These are phyloP conservation scores for Trypanosoma grayi DNA, from an alignment of 208 protist species.

Conservation along the genomic window DNA sequence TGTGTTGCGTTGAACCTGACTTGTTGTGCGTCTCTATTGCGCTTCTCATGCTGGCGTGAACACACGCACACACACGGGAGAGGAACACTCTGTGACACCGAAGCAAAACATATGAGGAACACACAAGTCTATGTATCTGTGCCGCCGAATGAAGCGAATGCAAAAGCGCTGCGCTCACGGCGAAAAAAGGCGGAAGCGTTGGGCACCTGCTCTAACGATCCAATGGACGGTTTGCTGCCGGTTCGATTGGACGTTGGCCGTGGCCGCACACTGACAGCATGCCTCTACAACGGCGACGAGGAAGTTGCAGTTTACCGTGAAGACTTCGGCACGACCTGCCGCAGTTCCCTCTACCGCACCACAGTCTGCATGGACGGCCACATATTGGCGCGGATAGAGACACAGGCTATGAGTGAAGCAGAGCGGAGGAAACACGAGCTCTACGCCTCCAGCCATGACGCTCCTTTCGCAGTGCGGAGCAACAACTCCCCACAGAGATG, in stretches of 20 bases:
- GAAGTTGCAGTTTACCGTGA: constrained; percentile 15
- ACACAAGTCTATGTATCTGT: too few relatives aligned
- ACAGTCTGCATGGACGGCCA: constrained; percentile 60
- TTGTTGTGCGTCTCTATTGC: too few relatives aligned
- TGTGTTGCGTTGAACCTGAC: too few relatives aligned
- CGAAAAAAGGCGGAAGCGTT: too few relatives aligned
- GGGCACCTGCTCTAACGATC: too few relatives aligned
- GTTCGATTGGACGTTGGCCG: background rate
- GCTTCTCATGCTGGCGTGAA: too few relatives aligned
- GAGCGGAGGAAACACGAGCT: constrained; percentile 33
- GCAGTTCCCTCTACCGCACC: constrained; percentile 1
- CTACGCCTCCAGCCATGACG: constrained; percentile 25
- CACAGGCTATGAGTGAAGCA: constrained; percentile 28
- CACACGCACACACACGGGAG: too few relatives aligned
- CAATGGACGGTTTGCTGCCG: background rate
- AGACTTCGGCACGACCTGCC: background rate
- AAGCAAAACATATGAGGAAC: too few relatives aligned
- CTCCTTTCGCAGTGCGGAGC: background rate
- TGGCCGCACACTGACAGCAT: background rate
- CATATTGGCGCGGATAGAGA: constrained; percentile 47
- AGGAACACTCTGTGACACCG: too few relatives aligned
- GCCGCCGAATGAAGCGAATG: too few relatives aligned
- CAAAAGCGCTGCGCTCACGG: too few relatives aligned
- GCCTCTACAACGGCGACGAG: background rate
- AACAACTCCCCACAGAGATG: too few relatives aligned